A percentile compares a stretch with the other conserved stretches of the same genome.
Evolutionary conservation across 352 stramenopile species (phyloP).

Genomic region (Pythium scleroteichum): DNA sequence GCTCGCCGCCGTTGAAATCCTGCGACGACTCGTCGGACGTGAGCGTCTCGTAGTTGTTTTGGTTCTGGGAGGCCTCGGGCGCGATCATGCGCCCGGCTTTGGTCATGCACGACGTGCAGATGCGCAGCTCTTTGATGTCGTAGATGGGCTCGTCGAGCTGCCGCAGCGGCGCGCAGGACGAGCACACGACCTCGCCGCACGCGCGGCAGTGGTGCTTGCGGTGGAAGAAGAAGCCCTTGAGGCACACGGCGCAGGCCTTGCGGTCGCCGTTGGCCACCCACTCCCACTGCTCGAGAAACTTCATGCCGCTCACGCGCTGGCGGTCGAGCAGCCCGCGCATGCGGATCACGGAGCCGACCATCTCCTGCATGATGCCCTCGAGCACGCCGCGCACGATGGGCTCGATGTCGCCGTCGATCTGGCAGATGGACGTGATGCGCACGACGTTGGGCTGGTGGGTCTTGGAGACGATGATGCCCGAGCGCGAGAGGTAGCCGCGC

Average conservation of each 20-base stretch:
- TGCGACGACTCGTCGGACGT: constrained; percentile 58
- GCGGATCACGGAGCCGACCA: constrained; percentile 44
- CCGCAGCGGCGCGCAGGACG: constrained; percentile 53
- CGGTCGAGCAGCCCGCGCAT: constrained; percentile 56
- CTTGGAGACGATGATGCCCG: constrained; percentile 68
- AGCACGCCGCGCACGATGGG: constrained; percentile 43
- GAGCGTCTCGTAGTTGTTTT: constrained; percentile 38
- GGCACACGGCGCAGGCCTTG: constrained; percentile 70
- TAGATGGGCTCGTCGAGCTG: constrained; percentile 72
- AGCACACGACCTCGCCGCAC: constrained; percentile 82
- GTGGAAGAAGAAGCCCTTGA: constrained; percentile 73
- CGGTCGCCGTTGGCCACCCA: constrained; percentile 75
- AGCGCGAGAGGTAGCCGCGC: constrained; percentile 51
- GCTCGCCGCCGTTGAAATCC: constrained; percentile 43
- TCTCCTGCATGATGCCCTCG: constrained; percentile 66
- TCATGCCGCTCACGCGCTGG: constrained; percentile 63
- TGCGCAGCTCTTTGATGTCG: constrained; percentile 62
- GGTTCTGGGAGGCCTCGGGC: constrained; percentile 13
- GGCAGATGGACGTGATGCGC: constrained; percentile 67
- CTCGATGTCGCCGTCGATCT: constrained; percentile 66
- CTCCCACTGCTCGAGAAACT: constrained; percentile 78
- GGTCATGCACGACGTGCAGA: constrained; percentile 60
- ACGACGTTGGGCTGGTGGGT: constrained; percentile 61
- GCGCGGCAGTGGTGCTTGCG: constrained; percentile 87
- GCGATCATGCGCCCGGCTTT: constrained; percentile 26